Percentiles rank a stretch among this genome's conserved stretches.
These are phyloP conservation scores for Fraxinus latifolia DNA, from an alignment of 305 asterid genomes.

Conservation along the genomic window DNA sequence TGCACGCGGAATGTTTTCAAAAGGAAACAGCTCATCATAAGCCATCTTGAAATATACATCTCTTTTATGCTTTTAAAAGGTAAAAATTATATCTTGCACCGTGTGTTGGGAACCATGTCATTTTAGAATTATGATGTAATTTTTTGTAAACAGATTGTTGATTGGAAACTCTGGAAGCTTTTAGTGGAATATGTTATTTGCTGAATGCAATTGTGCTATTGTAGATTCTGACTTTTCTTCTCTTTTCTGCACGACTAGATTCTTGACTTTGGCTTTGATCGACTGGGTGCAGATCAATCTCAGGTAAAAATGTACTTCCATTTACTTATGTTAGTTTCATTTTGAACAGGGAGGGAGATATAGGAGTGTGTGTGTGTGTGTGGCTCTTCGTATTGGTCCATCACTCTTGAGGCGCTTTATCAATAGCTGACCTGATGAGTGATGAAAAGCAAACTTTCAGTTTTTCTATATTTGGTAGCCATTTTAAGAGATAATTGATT, in stretches of 20 bases:
- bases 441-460: neutral
- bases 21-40: conserved; percentile 16
- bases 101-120: conserved; percentile 4
- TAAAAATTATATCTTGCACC: conserved; percentile 10
- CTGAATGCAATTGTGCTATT: conserved; percentile 22
- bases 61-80: neutral
- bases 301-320: conserved; percentile 49
- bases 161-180: conserved; percentile 7
- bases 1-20: neutral
- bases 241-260: conserved; percentile 52
- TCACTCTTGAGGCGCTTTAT: neutral
- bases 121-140: neutral
- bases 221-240: conserved; percentile 22
- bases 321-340: conserved; percentile 18
- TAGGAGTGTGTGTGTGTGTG: neutral
- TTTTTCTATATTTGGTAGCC: neutral
- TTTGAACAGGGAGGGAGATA: conserved; percentile 3
- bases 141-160: conserved; percentile 3
- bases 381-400: neutral
- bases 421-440: neutral
- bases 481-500: neutral
- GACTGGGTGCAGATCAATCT: conserved; percentile 92
- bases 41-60: conserved; percentile 15
- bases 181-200: conserved; percentile 1
- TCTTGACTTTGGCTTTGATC: conserved; percentile 94